These are phyloP conservation scores for Scheffersomyces quercinus DNA, from an alignment of 1,139 yeast species.

Conservation along the genomic window DNA sequence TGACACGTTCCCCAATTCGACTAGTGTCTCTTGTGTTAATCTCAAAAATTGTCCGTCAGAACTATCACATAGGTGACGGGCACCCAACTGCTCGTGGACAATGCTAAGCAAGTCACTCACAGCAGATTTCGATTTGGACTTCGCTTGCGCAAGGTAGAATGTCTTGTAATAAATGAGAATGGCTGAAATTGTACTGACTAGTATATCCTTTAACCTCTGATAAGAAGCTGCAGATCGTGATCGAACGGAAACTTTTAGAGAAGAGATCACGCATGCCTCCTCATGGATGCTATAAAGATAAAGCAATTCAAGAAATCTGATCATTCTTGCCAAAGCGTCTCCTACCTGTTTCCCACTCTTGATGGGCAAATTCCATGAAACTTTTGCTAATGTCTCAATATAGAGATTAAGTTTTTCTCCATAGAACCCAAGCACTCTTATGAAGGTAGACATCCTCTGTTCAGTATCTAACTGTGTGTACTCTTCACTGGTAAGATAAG, in stretches of 20 bases:
- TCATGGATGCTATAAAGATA: constrained; percentile 50
- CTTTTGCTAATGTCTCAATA: constrained; percentile 21
- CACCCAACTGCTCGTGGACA: constrained; percentile 75
- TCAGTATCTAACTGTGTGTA: constrained; percentile 9
- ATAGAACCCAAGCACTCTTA: constrained; percentile 44
- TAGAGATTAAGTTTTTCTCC: constrained; percentile 38
- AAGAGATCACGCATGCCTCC: constrained; percentile 46
- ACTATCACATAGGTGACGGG: constrained; percentile 65
- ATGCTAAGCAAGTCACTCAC: constrained; percentile 51
- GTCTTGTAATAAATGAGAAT: constrained; percentile 34
- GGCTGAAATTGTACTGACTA: constrained; percentile 44
- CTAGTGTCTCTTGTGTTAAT: constrained; percentile 56
- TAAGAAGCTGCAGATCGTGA: constrained; percentile 31
- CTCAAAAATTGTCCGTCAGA: constrained; percentile 63
- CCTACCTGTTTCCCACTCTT: neutral
- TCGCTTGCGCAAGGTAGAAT: constrained; percentile 1
- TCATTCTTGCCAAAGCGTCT: constrained; percentile 15
- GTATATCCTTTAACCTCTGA: constrained; percentile 52
- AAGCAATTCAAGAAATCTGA: constrained; percentile 38
- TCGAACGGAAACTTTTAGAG: constrained; percentile 30
- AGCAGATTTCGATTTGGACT: neutral
- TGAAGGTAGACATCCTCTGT: constrained; percentile 18
- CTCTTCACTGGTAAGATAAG: constrained; percentile 30
- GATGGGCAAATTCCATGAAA: constrained; percentile 23
- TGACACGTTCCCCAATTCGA: constrained; percentile 35